Conservation (phyloP, 2,329 filamentous ascomycete genomes). For the Hymenoscyphus fructigenus region DNA sequence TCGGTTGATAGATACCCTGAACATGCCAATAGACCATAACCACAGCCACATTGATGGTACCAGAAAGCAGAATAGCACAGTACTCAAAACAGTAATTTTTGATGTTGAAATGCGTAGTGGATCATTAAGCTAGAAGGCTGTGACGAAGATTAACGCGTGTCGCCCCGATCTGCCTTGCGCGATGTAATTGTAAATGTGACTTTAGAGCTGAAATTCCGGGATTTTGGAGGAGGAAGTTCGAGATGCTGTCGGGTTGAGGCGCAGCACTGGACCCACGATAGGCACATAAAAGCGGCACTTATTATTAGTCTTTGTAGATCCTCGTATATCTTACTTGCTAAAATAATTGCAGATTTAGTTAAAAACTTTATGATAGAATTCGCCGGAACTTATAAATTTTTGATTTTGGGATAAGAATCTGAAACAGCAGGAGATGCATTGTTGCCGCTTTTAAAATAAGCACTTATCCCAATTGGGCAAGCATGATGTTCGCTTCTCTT, state of each 20-base stretch:
- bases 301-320: too few relatives aligned
- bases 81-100: not conserved
- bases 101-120: not conserved
- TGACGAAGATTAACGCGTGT: not conserved
- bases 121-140: not conserved
- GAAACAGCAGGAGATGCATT: not conserved
- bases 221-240: too few relatives aligned
- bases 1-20: not conserved
- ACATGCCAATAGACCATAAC: not conserved
- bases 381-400: too few relatives aligned
- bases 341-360: too few relatives aligned
- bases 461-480: not conserved
- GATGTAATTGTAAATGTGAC: not conserved
- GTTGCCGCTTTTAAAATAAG: not conserved
- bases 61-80: not conserved
- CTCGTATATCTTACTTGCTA: too few relatives aligned
- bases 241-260: too few relatives aligned
- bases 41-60: not conserved
- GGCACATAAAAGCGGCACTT: too few relatives aligned
- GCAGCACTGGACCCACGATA: too few relatives aligned
- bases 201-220: not conserved
- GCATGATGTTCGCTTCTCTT: constrained; percentile 3
- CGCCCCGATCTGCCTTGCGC: not conserved
- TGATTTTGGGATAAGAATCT: not conserved
- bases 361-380: too few relatives aligned